These are phyloP conservation scores for Aureobasidium sp. DNA, from an alignment of 2,329 filamentous ascomycete genomes.

Conservation along the genomic window DNA sequence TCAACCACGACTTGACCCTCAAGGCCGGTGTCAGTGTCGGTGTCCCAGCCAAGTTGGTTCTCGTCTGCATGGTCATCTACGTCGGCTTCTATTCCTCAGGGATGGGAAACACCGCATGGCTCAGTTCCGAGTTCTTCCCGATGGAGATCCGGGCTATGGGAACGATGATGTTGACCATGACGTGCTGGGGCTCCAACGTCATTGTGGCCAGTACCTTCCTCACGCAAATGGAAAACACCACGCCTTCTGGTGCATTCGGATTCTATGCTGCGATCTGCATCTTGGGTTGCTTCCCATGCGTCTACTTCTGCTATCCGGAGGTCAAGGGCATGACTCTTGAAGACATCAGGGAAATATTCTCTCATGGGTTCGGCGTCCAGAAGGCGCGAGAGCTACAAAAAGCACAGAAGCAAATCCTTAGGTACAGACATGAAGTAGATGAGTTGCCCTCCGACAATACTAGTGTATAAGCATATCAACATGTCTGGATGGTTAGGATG, in stretches of 20 bases:
- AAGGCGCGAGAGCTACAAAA: conserved; percentile 40
- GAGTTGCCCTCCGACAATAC: too few relatives aligned
- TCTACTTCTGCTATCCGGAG: conserved; percentile 43
- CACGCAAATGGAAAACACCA: conserved; percentile 42
- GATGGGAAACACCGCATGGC: conserved; percentile 40
- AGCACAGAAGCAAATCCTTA: conserved; percentile 15
- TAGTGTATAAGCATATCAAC: too few relatives aligned
- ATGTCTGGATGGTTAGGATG: too few relatives aligned
- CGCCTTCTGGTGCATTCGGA: conserved; percentile 41
- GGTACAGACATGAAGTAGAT: too few relatives aligned
- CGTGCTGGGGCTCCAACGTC: conserved; percentile 35
- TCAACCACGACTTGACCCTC: conserved; percentile 37
- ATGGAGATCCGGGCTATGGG: conserved; percentile 42
- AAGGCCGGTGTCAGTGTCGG: not conserved
- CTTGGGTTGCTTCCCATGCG: conserved; percentile 42
- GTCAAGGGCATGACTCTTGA: conserved; percentile 44
- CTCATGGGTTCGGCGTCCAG: conserved; percentile 39
- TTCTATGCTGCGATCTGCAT: conserved; percentile 47
- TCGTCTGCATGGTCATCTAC: conserved; percentile 52
- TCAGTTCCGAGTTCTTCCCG: conserved; percentile 41
- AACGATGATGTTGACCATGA: conserved; percentile 31
- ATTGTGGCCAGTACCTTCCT: conserved; percentile 43
- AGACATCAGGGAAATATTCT: conserved; percentile 39
- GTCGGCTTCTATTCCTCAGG: conserved; percentile 31
- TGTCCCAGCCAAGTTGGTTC: conserved; percentile 36